A percentile compares a stretch with the other conserved stretches of the same genome.
Conservation (phyloP, 176 grass and related monocot species). For the Chloris gayana region DNA sequence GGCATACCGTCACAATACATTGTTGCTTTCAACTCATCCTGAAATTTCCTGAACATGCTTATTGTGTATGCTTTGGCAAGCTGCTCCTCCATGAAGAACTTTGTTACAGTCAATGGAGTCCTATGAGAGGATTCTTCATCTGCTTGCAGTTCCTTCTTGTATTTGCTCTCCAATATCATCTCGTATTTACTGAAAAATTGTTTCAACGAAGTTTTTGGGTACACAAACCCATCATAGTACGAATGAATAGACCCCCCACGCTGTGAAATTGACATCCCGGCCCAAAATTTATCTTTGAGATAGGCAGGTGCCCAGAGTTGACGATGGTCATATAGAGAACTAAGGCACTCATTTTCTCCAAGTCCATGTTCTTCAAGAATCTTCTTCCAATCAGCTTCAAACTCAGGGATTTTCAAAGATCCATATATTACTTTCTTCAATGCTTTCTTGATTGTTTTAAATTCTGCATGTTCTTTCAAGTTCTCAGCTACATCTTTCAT, state of each 20-base stretch:
- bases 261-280: slow-evolving; percentile 80
- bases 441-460: slow-evolving; percentile 77
- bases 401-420: slow-evolving; percentile 66
- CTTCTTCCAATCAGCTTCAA: slow-evolving; percentile 77
- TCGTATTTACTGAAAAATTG: slow-evolving; percentile 95
- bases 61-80: slow-evolving; percentile 87
- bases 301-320: slow-evolving; percentile 77
- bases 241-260: slow-evolving; percentile 57
- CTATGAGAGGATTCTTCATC: slow-evolving; percentile 88
- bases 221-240: slow-evolving; percentile 91
- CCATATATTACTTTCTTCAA: slow-evolving; percentile 76
- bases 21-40: slow-evolving; percentile 94
- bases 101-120: slow-evolving; percentile 82
- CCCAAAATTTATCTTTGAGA: slow-evolving; percentile 91
- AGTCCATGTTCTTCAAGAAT: slow-evolving; percentile 74
- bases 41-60: slow-evolving; percentile 93
- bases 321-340: slow-evolving; percentile 77
- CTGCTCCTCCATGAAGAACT: slow-evolving; percentile 98
- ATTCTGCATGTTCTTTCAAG: slow-evolving; percentile 72
- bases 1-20: slow-evolving; percentile 95
- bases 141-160: slow-evolving; percentile 86
- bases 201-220: slow-evolving; percentile 93
- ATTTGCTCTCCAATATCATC: slow-evolving; percentile 84
- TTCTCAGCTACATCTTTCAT: slow-evolving; percentile 83
- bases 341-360: slow-evolving; percentile 79